Percentiles rank a stretch among this genome's conserved stretches.
Conservation (phyloP, 1,284 basidiomycete species). For the Chalciporus sp. region DNA sequence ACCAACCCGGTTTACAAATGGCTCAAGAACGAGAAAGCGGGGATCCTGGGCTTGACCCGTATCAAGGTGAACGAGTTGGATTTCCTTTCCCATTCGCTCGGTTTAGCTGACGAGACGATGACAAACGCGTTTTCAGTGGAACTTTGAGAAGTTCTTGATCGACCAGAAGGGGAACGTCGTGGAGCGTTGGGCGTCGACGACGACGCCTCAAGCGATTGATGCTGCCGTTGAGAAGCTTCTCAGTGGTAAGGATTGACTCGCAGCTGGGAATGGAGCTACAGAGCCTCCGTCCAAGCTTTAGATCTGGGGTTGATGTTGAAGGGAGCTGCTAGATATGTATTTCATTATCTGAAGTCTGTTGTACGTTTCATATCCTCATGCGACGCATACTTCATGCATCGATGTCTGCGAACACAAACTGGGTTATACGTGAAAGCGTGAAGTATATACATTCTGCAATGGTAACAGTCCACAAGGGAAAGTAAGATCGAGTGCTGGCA, state of each 20-base stretch:
- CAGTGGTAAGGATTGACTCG: conserved; percentile 21
- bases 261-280: background rate
- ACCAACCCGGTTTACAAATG: conserved; percentile 84
- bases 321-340: background rate
- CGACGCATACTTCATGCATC: background rate
- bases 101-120: background rate
- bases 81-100: background rate
- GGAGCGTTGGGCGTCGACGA: conserved; percentile 80
- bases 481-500: too few relatives aligned
- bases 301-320: background rate
- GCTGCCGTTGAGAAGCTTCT: conserved; percentile 65
- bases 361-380: background rate
- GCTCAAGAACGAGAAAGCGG: conserved; percentile 81
- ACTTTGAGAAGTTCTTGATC: conserved; percentile 78
- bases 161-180: conserved; percentile 75
- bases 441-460: background rate
- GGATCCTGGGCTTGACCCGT: conserved; percentile 70
- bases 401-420: background rate
- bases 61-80: conserved; percentile 64
- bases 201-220: conserved; percentile 70
- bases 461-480: background rate
- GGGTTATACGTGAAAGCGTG: background rate
- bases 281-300: conserved; percentile 14
- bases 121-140: conserved; percentile 59
- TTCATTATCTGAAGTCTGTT: background rate